phyloP scores from a whole-genome alignment of 345 rosid species.

The Heritiera littoralis region DNA sequence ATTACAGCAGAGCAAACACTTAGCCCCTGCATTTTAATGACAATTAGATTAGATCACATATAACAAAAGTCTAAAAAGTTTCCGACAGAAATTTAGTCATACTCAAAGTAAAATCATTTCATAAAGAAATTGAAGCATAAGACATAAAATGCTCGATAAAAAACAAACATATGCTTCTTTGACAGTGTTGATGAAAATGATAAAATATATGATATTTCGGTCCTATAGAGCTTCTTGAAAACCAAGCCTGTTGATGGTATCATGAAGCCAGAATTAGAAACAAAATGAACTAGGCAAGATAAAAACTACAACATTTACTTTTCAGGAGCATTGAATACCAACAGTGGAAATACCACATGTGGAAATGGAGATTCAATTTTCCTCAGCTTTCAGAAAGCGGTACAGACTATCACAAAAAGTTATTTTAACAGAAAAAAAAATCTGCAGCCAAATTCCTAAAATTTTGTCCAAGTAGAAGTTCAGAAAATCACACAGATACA shows the following conservation, averaged over 20 bases:
- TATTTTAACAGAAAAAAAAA: not conserved
- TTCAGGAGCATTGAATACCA: not conserved
- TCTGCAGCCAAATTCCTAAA: not conserved
- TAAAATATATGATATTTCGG: not conserved
- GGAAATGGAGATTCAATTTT: not conserved
- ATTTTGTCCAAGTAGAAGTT: not conserved
- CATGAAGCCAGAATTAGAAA: not conserved
- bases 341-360: not conserved
- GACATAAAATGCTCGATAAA: not conserved
- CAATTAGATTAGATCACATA: not conserved
- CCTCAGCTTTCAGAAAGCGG: not conserved
- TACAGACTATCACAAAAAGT: constrained; percentile 11
- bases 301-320: not conserved
- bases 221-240: not conserved
- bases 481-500: constrained; percentile 5
- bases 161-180: not conserved
- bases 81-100: not conserved
- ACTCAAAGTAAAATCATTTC: not conserved
- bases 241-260: not conserved
- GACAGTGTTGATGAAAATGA: not conserved
- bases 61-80: not conserved
- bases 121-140: not conserved
- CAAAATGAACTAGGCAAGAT: not conserved
- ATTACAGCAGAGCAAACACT: constrained; percentile 72
- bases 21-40: constrained; percentile 69